Evolutionary conservation across 177 flowering plant species (phyloP).

Genomic region (Telopea speciosissima): DNA sequence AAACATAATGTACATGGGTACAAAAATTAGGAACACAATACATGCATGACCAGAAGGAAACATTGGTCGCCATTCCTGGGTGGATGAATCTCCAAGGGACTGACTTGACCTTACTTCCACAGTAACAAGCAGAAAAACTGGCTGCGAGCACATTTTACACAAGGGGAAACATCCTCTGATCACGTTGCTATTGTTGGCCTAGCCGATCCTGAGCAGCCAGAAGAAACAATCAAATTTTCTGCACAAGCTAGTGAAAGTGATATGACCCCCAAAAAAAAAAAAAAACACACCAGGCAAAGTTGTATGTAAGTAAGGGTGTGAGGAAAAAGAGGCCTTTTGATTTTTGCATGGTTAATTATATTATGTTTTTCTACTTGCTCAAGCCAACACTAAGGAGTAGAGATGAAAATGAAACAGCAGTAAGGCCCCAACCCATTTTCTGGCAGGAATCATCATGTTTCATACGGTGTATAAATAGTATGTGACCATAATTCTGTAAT

Average conservation of each 20-base stretch:
- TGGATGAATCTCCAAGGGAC: not conserved
- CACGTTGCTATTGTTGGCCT: slow-evolving; percentile 32
- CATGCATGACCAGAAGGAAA: not conserved
- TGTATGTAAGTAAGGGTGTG: not conserved
- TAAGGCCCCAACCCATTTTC: not conserved
- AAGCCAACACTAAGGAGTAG: not conserved
- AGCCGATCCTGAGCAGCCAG: slow-evolving; percentile 26
- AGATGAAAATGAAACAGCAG: not conserved
- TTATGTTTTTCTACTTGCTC: not conserved
- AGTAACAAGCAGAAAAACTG: not conserved
- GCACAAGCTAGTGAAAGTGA: not conserved
- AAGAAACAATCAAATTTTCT: not conserved
- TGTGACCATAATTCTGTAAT: not conserved
- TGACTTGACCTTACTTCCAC: not conserved
- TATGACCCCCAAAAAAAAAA: not conserved
- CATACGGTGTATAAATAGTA: not conserved
- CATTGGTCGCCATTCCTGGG: not conserved
- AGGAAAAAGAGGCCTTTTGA: not conserved
- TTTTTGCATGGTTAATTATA: not conserved
- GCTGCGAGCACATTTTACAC: not conserved
- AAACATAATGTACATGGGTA: not conserved
- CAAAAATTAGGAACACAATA: not conserved
- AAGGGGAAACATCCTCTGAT: not conserved
- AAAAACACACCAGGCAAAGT: too few relatives aligned
- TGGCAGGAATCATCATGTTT: not conserved